phyloP scores from a whole-genome alignment of 2,329 filamentous ascomycete genomes.

The Epichloe hybrida region DNA sequence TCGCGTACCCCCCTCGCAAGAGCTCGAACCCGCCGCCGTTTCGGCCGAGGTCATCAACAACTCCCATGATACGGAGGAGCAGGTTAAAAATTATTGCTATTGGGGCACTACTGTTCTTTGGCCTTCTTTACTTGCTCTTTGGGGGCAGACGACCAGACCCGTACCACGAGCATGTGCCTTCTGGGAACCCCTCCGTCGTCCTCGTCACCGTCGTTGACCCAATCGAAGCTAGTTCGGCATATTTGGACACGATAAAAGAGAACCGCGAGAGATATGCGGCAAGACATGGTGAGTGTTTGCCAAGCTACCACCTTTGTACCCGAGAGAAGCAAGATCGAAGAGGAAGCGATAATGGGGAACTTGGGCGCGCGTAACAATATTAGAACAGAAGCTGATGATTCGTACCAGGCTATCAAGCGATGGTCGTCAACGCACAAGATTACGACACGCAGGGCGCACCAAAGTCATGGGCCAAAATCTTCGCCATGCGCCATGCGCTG shows the following conservation, averaged over 20 bases:
- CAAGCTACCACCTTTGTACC: not conserved
- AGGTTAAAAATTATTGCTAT: conserved; percentile 48
- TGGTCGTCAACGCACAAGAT: conserved; percentile 64
- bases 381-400: not conserved
- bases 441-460: conserved; percentile 55
- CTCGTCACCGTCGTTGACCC: conserved; percentile 77
- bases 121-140: conserved; percentile 48
- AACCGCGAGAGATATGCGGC: conserved; percentile 78
- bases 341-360: not conserved
- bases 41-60: conserved; percentile 42
- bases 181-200: conserved; percentile 52
- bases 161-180: conserved; percentile 26
- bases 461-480: conserved; percentile 61
- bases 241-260: conserved; percentile 59
- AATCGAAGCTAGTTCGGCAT: conserved; percentile 46
- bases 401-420: conserved; percentile 50
- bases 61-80: conserved; percentile 42
- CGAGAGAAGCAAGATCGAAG: not conserved
- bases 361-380: not conserved
- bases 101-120: conserved; percentile 38
- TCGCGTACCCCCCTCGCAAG: conserved; percentile 84
- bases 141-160: conserved; percentile 16
- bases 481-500: conserved; percentile 80
- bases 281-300: conserved; percentile 55
- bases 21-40: conserved; percentile 64